Evolutionary conservation across 176 grass and related monocot genomes (phyloP).

Genomic region (Tillandsia leiboldiana): DNA sequence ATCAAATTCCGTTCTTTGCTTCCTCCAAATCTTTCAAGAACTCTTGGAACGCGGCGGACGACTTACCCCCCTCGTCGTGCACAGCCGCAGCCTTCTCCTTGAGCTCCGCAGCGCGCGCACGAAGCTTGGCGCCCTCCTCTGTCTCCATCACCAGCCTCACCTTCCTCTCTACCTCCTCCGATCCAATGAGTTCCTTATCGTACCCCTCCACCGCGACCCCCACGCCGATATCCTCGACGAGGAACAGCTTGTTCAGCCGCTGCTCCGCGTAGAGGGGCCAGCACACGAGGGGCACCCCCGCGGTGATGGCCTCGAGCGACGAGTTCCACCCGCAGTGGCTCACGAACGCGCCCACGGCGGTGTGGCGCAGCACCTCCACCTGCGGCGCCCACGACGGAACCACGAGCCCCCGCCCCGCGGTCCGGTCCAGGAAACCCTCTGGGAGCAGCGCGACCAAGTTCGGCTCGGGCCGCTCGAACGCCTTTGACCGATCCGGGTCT

Average conservation of each 20-base stretch:
- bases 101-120: neutral
- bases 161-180: slow-evolving; percentile 46
- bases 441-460: slow-evolving; percentile 15
- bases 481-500: neutral
- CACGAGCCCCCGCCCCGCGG: slow-evolving; percentile 16
- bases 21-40: neutral
- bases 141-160: slow-evolving; percentile 22
- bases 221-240: slow-evolving; percentile 47
- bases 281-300: slow-evolving; percentile 15
- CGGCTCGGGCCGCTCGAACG: slow-evolving; percentile 4
- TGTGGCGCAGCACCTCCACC: slow-evolving; percentile 22
- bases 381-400: slow-evolving; percentile 33
- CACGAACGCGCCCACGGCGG: slow-evolving; percentile 23
- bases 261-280: slow-evolving; percentile 80
- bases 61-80: slow-evolving; percentile 4
- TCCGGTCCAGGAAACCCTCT: slow-evolving; percentile 25
- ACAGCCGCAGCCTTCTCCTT: slow-evolving; percentile 6
- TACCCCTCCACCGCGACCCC: slow-evolving; percentile 27
- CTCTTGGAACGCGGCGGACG: neutral
- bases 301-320: slow-evolving; percentile 3
- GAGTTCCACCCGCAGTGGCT: slow-evolving; percentile 27
- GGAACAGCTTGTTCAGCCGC: slow-evolving; percentile 38
- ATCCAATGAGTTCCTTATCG: slow-evolving; percentile 32
- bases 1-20: neutral
- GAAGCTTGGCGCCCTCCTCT: slow-evolving; percentile 4